A percentile compares a stretch with the other conserved stretches of the same genome.
Evolutionary conservation across 2,329 filamentous ascomycete genomes (phyloP).

Genomic region (Cytospora leucostoma): DNA sequence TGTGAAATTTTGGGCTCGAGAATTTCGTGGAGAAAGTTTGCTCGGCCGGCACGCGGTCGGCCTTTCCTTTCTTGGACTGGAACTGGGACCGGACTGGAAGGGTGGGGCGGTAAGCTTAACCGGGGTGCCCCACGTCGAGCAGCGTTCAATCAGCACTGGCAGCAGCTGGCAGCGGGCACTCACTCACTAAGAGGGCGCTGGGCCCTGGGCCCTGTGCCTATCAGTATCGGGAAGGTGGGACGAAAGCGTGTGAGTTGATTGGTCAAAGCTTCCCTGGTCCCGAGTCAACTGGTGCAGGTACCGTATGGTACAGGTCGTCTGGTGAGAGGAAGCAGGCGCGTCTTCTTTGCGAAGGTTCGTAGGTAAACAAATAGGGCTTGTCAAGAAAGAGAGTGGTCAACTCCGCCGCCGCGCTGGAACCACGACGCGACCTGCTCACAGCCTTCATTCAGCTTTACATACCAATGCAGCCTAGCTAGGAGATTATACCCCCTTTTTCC

Average conservation of each 20-base stretch:
- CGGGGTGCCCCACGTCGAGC: conserved; percentile 22
- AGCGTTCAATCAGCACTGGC: background rate
- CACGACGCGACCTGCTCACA: conserved; percentile 22
- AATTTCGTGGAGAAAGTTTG: conserved; percentile 28
- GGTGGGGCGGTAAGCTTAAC: background rate
- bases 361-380: conserved; percentile 5
- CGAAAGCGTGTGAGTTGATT: conserved; percentile 19
- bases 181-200: too few species aligned
- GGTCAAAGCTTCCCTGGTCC: conserved; percentile 13
- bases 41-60: conserved; percentile 25
- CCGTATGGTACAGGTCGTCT: background rate
- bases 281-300: too few species aligned
- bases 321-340: conserved; percentile 18
- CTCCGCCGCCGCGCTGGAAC: background rate
- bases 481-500: conserved; percentile 8
- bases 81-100: background rate
- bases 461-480: conserved; percentile 17
- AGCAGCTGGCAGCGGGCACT: conserved; percentile 5
- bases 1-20: conserved; percentile 22
- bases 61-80: conserved; percentile 16
- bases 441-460: conserved; percentile 6
- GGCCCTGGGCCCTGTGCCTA: too few species aligned
- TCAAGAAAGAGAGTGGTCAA: conserved; percentile 22
- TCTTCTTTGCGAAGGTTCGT: conserved; percentile 11
- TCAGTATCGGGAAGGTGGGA: conserved; percentile 1